These are phyloP conservation scores for Fusarium praegraminearum DNA, from an alignment of 2,329 filamentous ascomycete genomes.

Conservation along the genomic window DNA sequence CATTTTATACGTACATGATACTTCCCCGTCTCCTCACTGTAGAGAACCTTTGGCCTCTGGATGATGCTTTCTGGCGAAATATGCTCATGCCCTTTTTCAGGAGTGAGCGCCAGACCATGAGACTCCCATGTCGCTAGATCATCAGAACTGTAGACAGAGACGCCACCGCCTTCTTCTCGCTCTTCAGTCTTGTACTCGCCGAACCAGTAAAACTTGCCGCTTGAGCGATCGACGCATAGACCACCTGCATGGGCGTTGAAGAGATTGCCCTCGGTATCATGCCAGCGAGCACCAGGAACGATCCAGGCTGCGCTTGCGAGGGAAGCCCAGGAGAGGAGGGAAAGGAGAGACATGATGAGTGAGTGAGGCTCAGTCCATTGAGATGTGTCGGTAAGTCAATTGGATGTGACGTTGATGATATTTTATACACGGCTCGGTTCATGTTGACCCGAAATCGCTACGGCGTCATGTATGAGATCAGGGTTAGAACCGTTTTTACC, in stretches of 20 bases:
- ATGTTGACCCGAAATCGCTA: constrained; percentile 16
- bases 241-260: constrained; percentile 72
- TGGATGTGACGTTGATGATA: background rate
- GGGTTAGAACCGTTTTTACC: constrained; percentile 10
- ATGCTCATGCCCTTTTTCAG: constrained; percentile 65
- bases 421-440: constrained; percentile 30
- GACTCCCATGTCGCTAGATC: constrained; percentile 70
- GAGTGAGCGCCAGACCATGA: constrained; percentile 67
- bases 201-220: constrained; percentile 70
- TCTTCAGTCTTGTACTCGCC: constrained; percentile 71
- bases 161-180: constrained; percentile 69
- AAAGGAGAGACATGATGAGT: background rate
- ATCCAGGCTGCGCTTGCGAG: constrained; percentile 60
- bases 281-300: constrained; percentile 71
- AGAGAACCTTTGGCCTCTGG: constrained; percentile 72
- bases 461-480: constrained; percentile 11
- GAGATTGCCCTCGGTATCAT: constrained; percentile 68
- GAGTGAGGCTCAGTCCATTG: background rate
- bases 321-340: constrained; percentile 28
- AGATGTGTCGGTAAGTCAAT: background rate
- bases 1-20: constrained; percentile 61
- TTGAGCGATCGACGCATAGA: constrained; percentile 63
- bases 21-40: constrained; percentile 64
- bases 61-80: constrained; percentile 69
- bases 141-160: constrained; percentile 71